Evolutionary conservation across 371 early-diverging fungal species (phyloP).

Genomic region (Rhizopus stolonifer): DNA sequence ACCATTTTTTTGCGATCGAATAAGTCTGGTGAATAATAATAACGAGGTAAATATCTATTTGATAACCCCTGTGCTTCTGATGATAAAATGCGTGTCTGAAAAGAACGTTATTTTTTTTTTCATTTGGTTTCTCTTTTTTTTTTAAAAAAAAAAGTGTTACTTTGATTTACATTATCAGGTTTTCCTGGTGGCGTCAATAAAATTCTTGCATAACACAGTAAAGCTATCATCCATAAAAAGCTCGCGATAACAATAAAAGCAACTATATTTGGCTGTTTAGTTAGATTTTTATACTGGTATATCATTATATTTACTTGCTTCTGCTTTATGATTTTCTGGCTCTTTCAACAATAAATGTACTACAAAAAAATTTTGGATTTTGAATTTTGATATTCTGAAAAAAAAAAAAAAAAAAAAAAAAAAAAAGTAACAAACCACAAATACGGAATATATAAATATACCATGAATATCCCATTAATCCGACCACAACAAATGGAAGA

Average conservation of each 20-base stretch:
- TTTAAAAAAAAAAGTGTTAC: not conserved
- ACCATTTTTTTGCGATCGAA: conserved; percentile 23
- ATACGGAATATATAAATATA: conserved; percentile 54
- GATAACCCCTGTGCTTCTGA: not conserved
- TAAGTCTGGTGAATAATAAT: conserved; percentile 33
- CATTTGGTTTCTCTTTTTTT: not conserved
- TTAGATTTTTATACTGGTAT: not conserved
- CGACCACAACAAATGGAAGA: conserved; percentile 38
- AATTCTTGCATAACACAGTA: conserved; percentile 49
- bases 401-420: not conserved
- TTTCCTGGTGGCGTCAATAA: conserved; percentile 51
- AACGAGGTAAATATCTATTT: conserved; percentile 17
- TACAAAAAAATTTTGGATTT: not conserved
- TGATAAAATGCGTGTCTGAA: conserved; percentile 7
- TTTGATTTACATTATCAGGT: conserved; percentile 30
- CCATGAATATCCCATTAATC: conserved; percentile 46
- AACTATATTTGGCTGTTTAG: conserved; percentile 22
- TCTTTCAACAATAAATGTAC: conserved; percentile 13
- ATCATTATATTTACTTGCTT: conserved; percentile 29
- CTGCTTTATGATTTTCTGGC: conserved; percentile 15
- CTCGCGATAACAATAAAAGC: conserved; percentile 46
- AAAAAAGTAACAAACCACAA: conserved; percentile 40
- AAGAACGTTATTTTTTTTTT: not conserved
- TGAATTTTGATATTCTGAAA: not conserved
- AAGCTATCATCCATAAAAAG: conserved; percentile 40